These are phyloP conservation scores for Cryptococcus sp. DNA, from an alignment of 1,284 basidiomycete genomes.

Conservation along the genomic window DNA sequence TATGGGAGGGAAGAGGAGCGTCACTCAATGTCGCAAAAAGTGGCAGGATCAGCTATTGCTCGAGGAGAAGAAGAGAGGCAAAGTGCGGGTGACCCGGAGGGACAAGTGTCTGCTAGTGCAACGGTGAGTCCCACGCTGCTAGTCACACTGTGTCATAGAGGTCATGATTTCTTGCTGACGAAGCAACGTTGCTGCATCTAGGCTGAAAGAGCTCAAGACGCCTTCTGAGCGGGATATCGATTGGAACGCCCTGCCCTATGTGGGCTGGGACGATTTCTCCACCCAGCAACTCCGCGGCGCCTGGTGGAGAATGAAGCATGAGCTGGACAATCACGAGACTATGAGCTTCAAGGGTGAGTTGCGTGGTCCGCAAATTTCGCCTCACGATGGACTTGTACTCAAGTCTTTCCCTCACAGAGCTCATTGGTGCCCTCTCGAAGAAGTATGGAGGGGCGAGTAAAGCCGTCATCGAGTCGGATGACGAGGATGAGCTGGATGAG, in stretches of 20 bases:
- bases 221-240: not conserved
- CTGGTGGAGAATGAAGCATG: not conserved
- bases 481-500: not conserved
- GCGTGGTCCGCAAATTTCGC: not conserved
- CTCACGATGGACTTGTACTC: not conserved
- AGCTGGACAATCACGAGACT: not conserved
- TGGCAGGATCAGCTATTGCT: slow-evolving; percentile 12
- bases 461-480: slow-evolving; percentile 1
- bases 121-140: not conserved
- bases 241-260: not conserved
- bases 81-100: slow-evolving; percentile 2
- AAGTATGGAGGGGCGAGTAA: not conserved
- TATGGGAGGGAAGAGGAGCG: slow-evolving; percentile 16
- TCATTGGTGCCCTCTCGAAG: not conserved
- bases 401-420: not conserved
- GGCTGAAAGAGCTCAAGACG: not conserved
- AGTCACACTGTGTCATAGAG: too few species aligned
- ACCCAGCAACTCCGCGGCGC: not conserved
- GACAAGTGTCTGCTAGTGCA: slow-evolving; percentile 4
- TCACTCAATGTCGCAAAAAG: slow-evolving; percentile 20
- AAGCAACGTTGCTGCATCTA: too few species aligned
- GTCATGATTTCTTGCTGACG: too few species aligned
- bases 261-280: not conserved
- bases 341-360: slow-evolving; percentile 1
- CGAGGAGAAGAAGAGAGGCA: slow-evolving; percentile 2